Base-by-base conservation (phyloP, 2,329 filamentous ascomycete species). In the Microdochium bolleyi region DNA sequence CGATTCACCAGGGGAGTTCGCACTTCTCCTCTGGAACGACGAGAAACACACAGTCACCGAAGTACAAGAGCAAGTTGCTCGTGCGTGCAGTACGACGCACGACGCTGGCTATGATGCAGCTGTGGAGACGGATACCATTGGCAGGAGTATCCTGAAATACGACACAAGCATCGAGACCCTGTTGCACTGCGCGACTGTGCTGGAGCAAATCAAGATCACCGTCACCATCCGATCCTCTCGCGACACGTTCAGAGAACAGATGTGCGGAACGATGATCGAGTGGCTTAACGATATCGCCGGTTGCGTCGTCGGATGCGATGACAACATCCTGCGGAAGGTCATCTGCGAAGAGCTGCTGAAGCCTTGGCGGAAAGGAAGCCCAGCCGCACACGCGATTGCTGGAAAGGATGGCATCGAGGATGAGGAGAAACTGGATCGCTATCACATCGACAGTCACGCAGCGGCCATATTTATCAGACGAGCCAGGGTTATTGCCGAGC, bases 31-130 rank as follows among this genome's bases (percentile, higher is more conserved):
- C 4, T 99, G 94, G 94, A 99, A 99, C 61, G 94, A 99, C 58
- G 94, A 99, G 72, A 99, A 99, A 69, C 94, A 99, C 67, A 99
- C 94, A 0, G 86, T 97, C 46, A 82, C 85, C 49, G 94, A 99
- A 66, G 92, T 99, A 5, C 80, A 86, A 59, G 84, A 95, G 53
- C 92, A 97, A 67, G 89, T 99, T 22, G 88, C 89, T 2, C 82
- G 92, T 58, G 94, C 94, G 50, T 99, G 94, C 73, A 83, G 81
- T 55, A 85, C 89, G 58, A 81, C 84, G 7, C 74, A 78, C 55
- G 76, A 74, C 4, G 87, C 89, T 56, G 92, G 89, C 2, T 72
- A 84, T 21, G 72, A 80, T 48, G 87, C 88, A 61, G 94, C 94
- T 1, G 85, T 90, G 62, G 92, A 97, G 70, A 92, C 92, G 1